Evolutionary conservation across 331 rosid genomes (phyloP), one percentile per base, ranked within the genome.

Genomic region (Acacia pycnantha): DNA sequence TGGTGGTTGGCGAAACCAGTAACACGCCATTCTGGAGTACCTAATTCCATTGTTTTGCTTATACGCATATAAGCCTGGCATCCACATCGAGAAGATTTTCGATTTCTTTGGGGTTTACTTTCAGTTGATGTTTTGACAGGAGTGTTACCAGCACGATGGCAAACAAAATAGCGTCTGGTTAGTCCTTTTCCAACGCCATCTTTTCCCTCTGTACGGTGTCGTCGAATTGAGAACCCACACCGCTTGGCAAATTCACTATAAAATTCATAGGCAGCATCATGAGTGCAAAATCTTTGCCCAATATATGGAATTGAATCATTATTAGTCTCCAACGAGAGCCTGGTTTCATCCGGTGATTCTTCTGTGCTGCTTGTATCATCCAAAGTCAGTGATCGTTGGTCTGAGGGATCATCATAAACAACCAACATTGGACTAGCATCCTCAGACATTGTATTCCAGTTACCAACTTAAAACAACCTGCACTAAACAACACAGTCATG

Each of bases 141-240:
- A 68, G 97, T 95, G 72, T 91, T 95, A 6, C 98, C 98, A 79
- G 98, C 98, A 56, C 97, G 97, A 85, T 94, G 98, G 69, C 98
- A 93, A 43, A 94, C 97, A 80, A 94, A 94, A 93, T 93, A 93
- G 77, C 97, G 97, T 29, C 98, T 87, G 2, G 97, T 95, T 58
- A 95, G 97, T 82, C 98, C 98, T 79, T 93, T 95, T 5, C 98
- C 98, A 75, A 95, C 91, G 46, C 98, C 97, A 77, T 91, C 98
- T 88, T 95, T 95, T 80, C 98, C 97, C 81, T 95, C 98, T 5
- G 97, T 95, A 2, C 97, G 97, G 81, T 95, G 98, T 46, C 98
- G 91, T 47, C 97, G 89, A 83, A 95, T 95, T 12, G 98, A 93
- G 90, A 95, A 95, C 75, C 98, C 98, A 71, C 94, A 88, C 27